Conservation (phyloP, 192 early-diverging fungal genomes). For the Podila clonocystis region DNA sequence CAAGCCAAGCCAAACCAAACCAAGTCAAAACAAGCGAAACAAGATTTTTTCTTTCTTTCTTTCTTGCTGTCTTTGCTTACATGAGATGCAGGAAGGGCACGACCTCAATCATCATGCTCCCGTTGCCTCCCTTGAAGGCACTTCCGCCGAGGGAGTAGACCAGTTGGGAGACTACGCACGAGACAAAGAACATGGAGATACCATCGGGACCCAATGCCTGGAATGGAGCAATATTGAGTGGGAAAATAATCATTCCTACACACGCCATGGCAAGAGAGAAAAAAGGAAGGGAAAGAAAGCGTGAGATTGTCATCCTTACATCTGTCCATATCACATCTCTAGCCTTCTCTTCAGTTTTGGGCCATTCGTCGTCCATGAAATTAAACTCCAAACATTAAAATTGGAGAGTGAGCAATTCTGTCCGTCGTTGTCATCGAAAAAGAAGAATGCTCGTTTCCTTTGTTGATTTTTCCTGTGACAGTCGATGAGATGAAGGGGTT, state of each 20-base stretch:
- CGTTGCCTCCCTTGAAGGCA: conserved; percentile 90
- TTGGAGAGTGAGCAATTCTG: too few species aligned
- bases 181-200: conserved; percentile 95
- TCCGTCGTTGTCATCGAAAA: too few species aligned
- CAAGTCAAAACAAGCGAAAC: background rate
- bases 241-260: conserved; percentile 88
- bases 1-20: background rate
- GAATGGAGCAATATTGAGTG: conserved; percentile 76
- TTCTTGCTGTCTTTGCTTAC: conserved; percentile 25
- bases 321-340: too few species aligned
- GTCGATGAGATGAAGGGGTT: too few species aligned
- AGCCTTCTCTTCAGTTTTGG: too few species aligned
- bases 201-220: conserved; percentile 81
- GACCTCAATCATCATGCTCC: conserved; percentile 88
- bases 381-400: too few species aligned
- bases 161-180: conserved; percentile 73
- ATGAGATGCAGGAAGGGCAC: conserved; percentile 93
- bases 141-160: conserved; percentile 86
- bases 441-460: too few species aligned
- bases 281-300: too few species aligned
- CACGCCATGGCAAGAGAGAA: background rate
- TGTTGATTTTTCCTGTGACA: too few species aligned
- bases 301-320: too few species aligned
- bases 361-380: too few species aligned
- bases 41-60: too few species aligned